Evolutionary conservation across 805 yeast genomes (phyloP), one percentile per base, ranked within the genome.

Genomic region (Naumovozyma castellii): DNA sequence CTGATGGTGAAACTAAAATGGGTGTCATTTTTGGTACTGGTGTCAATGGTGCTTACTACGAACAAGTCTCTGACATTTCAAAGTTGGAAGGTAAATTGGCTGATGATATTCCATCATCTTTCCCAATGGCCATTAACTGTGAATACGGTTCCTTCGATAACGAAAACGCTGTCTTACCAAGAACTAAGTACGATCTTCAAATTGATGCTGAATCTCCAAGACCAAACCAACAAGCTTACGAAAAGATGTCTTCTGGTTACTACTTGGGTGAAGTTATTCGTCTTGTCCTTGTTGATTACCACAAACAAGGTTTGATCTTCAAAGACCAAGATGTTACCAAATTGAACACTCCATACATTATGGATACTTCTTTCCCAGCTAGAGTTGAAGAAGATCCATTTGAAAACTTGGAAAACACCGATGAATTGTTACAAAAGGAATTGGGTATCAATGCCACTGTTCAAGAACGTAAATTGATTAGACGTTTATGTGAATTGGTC

Each of bases 81-180:
- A 90, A 90, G 69, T 72, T 90, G 51, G 77, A 76, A 53, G 94
- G 92, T 44, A 67, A 65, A 52, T 62, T 81, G 40, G 72, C 77
- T 22, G 67, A 64, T 33, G 95, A 85, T 57, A 73, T 86, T 50
- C 58, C 75, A 30, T 63, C 58, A 5, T 75, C 74, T 37, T 72
- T 82, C 33, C 78, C 81, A 47, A 88, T 90, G 94, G 96, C 96
- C 40, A 90, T 90, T 63, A 90, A 90, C 73, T 87, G 97, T 72
- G 98, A 90, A 69, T 90, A 90, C 68, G 97, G 98, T 57, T 90
- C 97, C 5, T 90, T 90, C 61, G 97, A 90, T 64, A 88, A 86
- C 60, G 96, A 86, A 65, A 94, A 82, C 56, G 43, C 51, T 8
- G 75, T 80, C 28, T 73, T 90, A 53, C 97, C 97, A 59, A 78